Percentiles rank a stretch among this genome's conserved stretches.
Conservation (phyloP, 371 early-diverging fungal genomes). For the Apophysomyces elegans region DNA sequence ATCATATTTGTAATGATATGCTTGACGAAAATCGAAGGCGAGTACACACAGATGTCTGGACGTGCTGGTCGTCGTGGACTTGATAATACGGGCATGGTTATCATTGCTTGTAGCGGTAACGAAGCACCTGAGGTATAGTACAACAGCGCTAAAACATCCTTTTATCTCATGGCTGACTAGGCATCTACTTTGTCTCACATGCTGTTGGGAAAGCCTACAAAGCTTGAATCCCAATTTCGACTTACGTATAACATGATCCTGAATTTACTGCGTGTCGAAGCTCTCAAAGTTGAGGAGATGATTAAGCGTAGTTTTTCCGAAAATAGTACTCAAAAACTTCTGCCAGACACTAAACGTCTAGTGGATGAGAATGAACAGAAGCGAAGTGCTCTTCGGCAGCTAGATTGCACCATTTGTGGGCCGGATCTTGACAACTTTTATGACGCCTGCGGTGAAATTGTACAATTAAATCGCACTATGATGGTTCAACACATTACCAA, state of each 20-base stretch:
- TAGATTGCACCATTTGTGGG: conserved; percentile 87
- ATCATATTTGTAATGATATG: background rate
- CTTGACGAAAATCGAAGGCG: conserved; percentile 58
- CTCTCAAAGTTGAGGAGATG: conserved; percentile 97
- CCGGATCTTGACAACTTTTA: conserved; percentile 78
- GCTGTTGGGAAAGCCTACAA: conserved; percentile 89
- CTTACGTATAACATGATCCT: conserved; percentile 99
- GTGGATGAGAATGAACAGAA: conserved; percentile 64
- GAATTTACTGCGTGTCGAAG: conserved; percentile 96
- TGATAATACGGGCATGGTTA: conserved; percentile 94
- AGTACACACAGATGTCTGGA: conserved; percentile 99
- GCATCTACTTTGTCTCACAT: conserved; percentile 69
- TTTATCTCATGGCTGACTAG: conserved; percentile 19
- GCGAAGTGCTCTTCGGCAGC: conserved; percentile 60
- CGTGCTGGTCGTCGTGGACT: conserved; percentile 98
- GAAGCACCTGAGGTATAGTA: conserved; percentile 64
- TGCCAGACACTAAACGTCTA: conserved; percentile 75
- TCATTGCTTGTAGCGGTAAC: conserved; percentile 80
- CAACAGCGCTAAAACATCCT: background rate
- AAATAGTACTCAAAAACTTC: conserved; percentile 76
- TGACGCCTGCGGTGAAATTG: conserved; percentile 62
- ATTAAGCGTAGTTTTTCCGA: conserved; percentile 98
- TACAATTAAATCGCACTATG: conserved; percentile 61
- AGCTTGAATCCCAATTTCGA: conserved; percentile 96
- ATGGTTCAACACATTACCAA: conserved; percentile 61